phyloP scores from a whole-genome alignment of 2,329 filamentous ascomycete genomes.

The Pseudogymnoascus sp. region DNA sequence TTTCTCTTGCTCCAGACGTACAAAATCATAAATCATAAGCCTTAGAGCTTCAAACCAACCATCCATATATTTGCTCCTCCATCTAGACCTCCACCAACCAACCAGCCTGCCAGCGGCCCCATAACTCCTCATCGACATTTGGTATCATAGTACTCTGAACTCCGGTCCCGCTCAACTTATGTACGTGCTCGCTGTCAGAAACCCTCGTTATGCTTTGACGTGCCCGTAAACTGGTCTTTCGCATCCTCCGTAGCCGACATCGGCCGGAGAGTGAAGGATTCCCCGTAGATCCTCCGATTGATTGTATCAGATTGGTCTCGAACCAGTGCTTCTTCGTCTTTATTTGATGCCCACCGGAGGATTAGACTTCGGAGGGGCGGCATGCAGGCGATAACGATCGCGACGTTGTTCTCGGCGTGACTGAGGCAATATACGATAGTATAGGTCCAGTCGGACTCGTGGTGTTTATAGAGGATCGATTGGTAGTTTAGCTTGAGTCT shows the following conservation, averaged over 20 bases:
- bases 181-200: background rate
- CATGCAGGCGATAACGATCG: slow-evolving; percentile 1
- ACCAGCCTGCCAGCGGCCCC: background rate
- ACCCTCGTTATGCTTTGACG: background rate
- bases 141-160: slow-evolving; percentile 1
- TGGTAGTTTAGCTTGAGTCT: background rate
- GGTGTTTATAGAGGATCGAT: background rate
- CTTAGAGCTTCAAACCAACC: background rate
- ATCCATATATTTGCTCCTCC: background rate
- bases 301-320: background rate
- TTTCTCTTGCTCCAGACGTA: background rate
- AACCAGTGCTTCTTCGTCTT: background rate
- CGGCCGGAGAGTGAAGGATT: background rate
- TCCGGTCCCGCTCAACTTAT: background rate
- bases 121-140: slow-evolving; percentile 1
- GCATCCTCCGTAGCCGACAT: background rate
- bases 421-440: slow-evolving; percentile 3
- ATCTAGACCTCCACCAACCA: background rate
- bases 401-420: slow-evolving; percentile 6
- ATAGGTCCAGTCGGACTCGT: slow-evolving; percentile 2
- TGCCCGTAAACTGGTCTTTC: background rate
- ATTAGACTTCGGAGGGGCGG: slow-evolving; percentile 2
- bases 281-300: slow-evolving; percentile 5
- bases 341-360: slow-evolving; percentile 3
- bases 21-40: slow-evolving; percentile 4